phyloP scores from a whole-genome alignment of 148 eudicot genomes.

The Vaccinium myrtillus region DNA sequence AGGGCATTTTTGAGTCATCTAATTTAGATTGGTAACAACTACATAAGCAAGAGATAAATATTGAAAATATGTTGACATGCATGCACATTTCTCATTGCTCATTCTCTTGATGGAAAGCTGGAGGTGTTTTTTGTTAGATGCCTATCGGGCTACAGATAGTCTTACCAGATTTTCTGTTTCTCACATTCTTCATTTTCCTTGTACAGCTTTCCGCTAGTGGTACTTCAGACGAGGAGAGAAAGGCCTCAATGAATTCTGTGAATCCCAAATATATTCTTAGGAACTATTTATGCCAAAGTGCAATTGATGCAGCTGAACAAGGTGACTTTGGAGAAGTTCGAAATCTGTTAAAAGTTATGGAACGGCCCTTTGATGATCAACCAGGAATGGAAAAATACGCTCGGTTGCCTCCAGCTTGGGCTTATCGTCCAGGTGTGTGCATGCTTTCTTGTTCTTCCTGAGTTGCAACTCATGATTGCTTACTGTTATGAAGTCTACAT shows the following conservation, averaged over 20 bases:
- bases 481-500: background rate
- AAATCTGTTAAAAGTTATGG: slow-evolving; percentile 70
- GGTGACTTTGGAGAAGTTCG: slow-evolving; percentile 89
- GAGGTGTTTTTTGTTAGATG: background rate
- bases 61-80: background rate
- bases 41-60: background rate
- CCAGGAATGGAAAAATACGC: slow-evolving; percentile 99
- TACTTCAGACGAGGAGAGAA: slow-evolving; percentile 77
- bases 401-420: slow-evolving; percentile 98
- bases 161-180: background rate
- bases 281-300: slow-evolving; percentile 90
- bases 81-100: background rate
- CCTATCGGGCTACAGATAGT: background rate
- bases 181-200: background rate
- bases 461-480: slow-evolving; percentile 14
- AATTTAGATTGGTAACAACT: background rate
- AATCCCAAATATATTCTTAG: slow-evolving; percentile 91
- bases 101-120: background rate
- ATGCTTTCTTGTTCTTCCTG: slow-evolving; percentile 98
- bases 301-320: slow-evolving; percentile 89
- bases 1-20: background rate
- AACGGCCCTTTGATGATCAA: slow-evolving; percentile 83
- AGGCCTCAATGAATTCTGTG: slow-evolving; percentile 72
- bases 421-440: slow-evolving; percentile 95
- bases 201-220: slow-evolving; percentile 61